Conservation (phyloP, 23 red algal genomes). For the Gracilaria domingensis region DNA sequence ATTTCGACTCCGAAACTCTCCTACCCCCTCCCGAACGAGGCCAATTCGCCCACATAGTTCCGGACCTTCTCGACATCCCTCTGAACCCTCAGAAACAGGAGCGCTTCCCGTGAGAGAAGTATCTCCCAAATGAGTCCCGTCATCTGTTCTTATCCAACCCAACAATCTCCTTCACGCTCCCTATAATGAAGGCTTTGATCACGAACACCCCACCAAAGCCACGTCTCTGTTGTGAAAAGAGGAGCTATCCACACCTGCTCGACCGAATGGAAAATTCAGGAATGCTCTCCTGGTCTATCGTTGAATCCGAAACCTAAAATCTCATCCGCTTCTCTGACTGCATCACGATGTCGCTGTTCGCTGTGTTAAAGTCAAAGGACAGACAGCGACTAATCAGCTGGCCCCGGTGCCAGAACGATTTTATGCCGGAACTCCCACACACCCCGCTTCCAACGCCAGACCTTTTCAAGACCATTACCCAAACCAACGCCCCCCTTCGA, state of each 20-base stretch:
- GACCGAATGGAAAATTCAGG: not conserved
- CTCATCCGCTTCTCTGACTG: not conserved
- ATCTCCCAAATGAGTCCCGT: too few relatives aligned
- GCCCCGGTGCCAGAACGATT: constrained; percentile 1
- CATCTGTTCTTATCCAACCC: too few relatives aligned
- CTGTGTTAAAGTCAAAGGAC: not conserved
- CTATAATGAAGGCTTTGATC: too few relatives aligned
- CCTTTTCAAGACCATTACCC: not conserved
- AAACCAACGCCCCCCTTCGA: not conserved
- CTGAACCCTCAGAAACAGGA: too few relatives aligned
- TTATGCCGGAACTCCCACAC: constrained; percentile 3
- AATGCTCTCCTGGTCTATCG: not conserved
- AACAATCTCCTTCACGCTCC: too few relatives aligned
- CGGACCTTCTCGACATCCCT: too few relatives aligned
- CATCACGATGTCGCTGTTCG: constrained; percentile 22
- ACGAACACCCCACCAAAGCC: too few relatives aligned
- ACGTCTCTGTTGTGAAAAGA: too few relatives aligned
- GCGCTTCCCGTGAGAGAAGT: too few relatives aligned
- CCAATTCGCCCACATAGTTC: too few relatives aligned
- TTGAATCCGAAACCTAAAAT: not conserved
- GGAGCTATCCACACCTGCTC: not conserved
- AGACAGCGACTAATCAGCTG: constrained; percentile 21
- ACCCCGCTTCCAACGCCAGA: not conserved
- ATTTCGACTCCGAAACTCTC: too few relatives aligned
- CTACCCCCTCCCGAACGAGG: too few relatives aligned